phyloP scores from a whole-genome alignment of 2,329 filamentous ascomycete genomes.

The Bipolaris gigantea region DNA sequence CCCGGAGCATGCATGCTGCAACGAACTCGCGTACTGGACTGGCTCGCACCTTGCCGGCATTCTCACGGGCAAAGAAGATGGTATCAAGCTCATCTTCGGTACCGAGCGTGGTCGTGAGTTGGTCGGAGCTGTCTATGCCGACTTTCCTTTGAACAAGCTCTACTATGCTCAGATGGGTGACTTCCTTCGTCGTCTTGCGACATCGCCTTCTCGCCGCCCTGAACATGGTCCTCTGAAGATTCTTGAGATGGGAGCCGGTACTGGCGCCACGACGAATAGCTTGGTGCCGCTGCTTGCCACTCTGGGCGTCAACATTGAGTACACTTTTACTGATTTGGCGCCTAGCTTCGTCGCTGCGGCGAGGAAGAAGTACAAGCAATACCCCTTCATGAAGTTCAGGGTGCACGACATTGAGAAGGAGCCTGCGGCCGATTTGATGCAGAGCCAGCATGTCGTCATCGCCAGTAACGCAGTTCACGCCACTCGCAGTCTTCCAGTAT shows the following conservation, averaged over 20 bases:
- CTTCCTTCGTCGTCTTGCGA: conserved; percentile 11
- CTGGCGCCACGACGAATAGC: conserved; percentile 42
- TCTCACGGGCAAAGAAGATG: not conserved
- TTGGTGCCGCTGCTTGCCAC: conserved; percentile 32
- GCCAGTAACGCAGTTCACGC: conserved; percentile 26
- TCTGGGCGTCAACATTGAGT: conserved; percentile 38
- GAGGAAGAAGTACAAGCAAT: conserved; percentile 20
- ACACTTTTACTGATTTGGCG: conserved; percentile 48
- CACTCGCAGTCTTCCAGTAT: conserved; percentile 11
- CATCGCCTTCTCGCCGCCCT: not conserved
- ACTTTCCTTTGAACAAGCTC: not conserved
- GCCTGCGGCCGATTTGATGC: conserved; percentile 9
- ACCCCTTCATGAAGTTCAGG: conserved; percentile 37
- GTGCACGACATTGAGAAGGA: conserved; percentile 40
- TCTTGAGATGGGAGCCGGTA: conserved; percentile 46
- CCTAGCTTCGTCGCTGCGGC: conserved; percentile 42
- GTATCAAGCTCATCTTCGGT: not conserved
- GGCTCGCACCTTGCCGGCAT: not conserved
- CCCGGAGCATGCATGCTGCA: not conserved
- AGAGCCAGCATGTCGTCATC: conserved; percentile 15
- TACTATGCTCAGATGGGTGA: conserved; percentile 5
- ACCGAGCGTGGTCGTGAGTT: not conserved
- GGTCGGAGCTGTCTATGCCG: not conserved
- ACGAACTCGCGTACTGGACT: not conserved
- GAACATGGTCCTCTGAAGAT: conserved; percentile 23